Evolutionary conservation across 345 rosid genomes (phyloP), one percentile per base, ranked within the genome.

Genomic region (Lepidium aucheri): DNA sequence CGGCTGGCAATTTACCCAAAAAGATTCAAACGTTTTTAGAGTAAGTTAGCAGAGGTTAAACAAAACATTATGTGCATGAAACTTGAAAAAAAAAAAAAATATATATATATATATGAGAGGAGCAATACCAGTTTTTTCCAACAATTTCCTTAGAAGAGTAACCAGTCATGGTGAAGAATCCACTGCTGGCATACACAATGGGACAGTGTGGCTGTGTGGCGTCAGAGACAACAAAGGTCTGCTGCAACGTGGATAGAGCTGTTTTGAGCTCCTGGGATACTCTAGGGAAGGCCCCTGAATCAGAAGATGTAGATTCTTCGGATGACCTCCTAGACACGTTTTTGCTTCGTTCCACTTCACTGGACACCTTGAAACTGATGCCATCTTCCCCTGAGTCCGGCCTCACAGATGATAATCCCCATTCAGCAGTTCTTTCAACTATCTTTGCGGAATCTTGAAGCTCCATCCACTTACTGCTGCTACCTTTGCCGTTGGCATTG

Each of bases 151-250:
- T 82, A 8, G 96, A 77, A 20, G 92, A 76, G 75, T 94, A 90
- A 42, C 99, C 99, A 3, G 99, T 94, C 95, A 94, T 90, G 64
- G 77, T 77, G 62, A 90, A 90, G 72, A 94, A 94, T 9, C 99
- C 99, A 63, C 89, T 84, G 81, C 99, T 94, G 17, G 99, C 97
- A 70, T 84, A 90, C 70, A 94, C 61, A 36, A 94, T 90, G 43
- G 99, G 99, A 72, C 89, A 86, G 50, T 90, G 87, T 14, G 91
- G 92, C 79, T 82, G 88, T 45, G 92, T 85, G 7, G 96, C 91
- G 63, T 94, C 99, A 26, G 97, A 90, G 56, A 90, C 99, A 28
- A 88, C 96, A 77, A 94, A 94, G 10, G 99, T 90, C 79, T 90
- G 99, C 77, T 90, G 97, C 70, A 94, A 83, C 1, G 88, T 85